Base-by-base conservation (phyloP, 75 land plant species). In the Picea glauca region DNA sequence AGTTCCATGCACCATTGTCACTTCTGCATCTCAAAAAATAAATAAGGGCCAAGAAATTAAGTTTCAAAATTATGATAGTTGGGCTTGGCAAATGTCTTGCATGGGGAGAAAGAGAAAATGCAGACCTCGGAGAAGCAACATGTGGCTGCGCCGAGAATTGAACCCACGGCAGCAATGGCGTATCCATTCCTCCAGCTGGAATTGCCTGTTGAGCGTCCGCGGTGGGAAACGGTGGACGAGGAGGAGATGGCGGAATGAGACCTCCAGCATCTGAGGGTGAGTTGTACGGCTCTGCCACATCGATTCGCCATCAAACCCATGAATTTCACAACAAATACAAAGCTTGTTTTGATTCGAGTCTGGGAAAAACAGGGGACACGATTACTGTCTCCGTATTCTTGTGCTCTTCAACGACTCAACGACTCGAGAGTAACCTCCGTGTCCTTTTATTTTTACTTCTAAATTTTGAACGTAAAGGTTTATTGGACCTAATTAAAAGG, bases 141-240 rank as follows among this genome's bases (percentile, higher is more conserved):
- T 18, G 20, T 70, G 23, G 50, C 73, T 38, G 50, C 23, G 46
- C 73, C 73, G 20, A 38, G 35, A 40, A 70, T 17, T 40, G 73
- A 70, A 40, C 73, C 73, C 33, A 20, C 73, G 73, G 73, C 73
- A 17, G 73, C 73, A 70, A 70, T 70, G 50, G 73, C 73, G 54
- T 18, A 70, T 20, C 20, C 40, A 35, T n/a, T 70, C 43, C 3
- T 40, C 73, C 20, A 46, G 23, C 46, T 70, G 6, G 23, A 70
- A 70, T 70, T 70, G 73, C 5, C 54, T 7, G 50, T 7, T 46
- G 50, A 46, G 50, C 50, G 50, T 46, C 50, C 50, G 50, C 8
- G 8, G 8, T 46, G 50, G 9, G 50, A 46, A 46, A 46, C 50
- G 50, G 0, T 46, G 8, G n/a, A n/a, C n/a, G 50, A 46, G 8